Conservation (phyloP, 1,139 yeast genomes). For the Sugiyamaella grinbergsii region DNA sequence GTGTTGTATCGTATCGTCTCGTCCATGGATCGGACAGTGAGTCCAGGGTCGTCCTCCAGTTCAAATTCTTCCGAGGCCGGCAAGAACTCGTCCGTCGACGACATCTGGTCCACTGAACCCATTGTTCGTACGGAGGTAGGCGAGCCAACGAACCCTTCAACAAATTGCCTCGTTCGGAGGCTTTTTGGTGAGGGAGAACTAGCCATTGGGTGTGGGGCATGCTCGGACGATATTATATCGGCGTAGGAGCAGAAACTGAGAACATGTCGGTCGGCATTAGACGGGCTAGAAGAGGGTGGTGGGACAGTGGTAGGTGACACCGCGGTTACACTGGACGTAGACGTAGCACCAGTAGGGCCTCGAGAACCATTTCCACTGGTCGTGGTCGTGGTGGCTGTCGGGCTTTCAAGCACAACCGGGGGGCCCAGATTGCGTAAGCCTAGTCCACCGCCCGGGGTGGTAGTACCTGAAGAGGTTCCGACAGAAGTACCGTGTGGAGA, state of each 20-base stretch:
- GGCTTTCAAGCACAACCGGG: neutral
- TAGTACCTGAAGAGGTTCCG: neutral
- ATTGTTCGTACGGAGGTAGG: conserved; percentile 14
- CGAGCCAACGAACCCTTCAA: conserved; percentile 1
- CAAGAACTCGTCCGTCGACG: conserved; percentile 11
- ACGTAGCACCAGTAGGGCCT: neutral
- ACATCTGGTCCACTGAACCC: neutral
- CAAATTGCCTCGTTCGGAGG: conserved; percentile 13
- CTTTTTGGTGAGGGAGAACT: conserved; percentile 16
- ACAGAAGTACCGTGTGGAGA: neutral
- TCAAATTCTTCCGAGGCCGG: conserved; percentile 14
- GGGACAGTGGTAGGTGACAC: too few relatives aligned
- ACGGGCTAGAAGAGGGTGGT: conserved; percentile 7
- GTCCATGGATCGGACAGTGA: conserved; percentile 45
- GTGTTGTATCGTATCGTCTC: conserved; percentile 47
- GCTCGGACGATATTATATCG: conserved; percentile 51
- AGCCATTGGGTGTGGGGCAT: conserved; percentile 9
- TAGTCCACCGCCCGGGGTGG: conserved; percentile 6
- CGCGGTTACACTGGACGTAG: neutral
- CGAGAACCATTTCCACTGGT: too few relatives aligned
- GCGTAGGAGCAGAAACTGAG: conserved; percentile 77
- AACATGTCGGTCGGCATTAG: conserved; percentile 43
- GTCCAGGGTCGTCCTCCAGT: conserved; percentile 23
- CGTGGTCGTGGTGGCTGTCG: neutral
- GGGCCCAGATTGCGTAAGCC: conserved; percentile 11